Conservation (phyloP, 306 rosid genomes). For the Prunus persica region Prunus_persica_NCBIv2 NC_034012.1:6171501-6172000, state of each 20-base stretch:
- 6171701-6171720: not conserved
- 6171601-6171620: not conserved
- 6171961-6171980: constrained; percentile 11
- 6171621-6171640: not conserved
- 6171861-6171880: not conserved
- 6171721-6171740: not conserved
- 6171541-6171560: not conserved
- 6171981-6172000: constrained; percentile 51
- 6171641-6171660: not conserved
- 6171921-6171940: not conserved
- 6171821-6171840: not conserved
- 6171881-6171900: not conserved
- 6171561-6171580: not conserved
- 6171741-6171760: not conserved
- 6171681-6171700: constrained; percentile 6
- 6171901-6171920: not conserved
- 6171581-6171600: not conserved
- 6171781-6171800: not conserved
- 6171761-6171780: constrained; percentile 13
- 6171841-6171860: not conserved
- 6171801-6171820: not conserved
- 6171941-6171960: not conserved
- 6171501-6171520: not conserved
- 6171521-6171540: not conserved
- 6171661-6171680: not conserved